Base-by-base conservation (phyloP, 768 basidiomycete species). In the Mycena haematopus region DNA sequence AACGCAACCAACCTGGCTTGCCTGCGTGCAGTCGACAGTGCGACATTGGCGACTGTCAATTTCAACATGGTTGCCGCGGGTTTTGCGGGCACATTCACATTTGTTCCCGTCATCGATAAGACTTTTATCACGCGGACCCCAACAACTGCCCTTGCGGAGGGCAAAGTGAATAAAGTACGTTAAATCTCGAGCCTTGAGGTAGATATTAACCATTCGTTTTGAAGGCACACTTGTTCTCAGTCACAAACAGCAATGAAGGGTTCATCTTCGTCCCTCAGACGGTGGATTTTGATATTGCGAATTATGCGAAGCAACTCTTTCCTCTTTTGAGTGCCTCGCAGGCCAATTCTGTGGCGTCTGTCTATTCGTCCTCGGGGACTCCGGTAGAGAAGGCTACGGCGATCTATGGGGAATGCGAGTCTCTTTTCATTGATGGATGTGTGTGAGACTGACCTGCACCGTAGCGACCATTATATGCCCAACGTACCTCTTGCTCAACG, bases 21-120 rank as follows among this genome's bases (percentile, higher is more conserved):
- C 29, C 47, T 61, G 9, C 59, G 36, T n/a, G n/a, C n/a, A n/a
- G n/a, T n/a, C n/a, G n/a, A n/a, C n/a, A n/a, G n/a, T n/a, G n/a
- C n/a, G n/a, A 1, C 54, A 33, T 1, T 68, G 76, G 6, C 58
- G 68, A 36, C 46, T 19, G 58, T 60, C 24, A 75, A 75, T 62
- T 14, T 24, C 13, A 17, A 64, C 13, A 22, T 72, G 14, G 58
- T 58, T 3, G 1, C 0, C 0, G 52, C 8, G 6, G 31, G 31
- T 33, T 74, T 76, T 62, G 68, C 10, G 47, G 69, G 68, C 0
- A 70, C 68, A 13, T 70, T 27, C 22, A 33, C 54, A 21, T 75
- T 73, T n/a, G 60, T 65, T 14, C 74, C 76, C 0, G 72, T 33
- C 15, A 65, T 77, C 6, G 75, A 77, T 36, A 74, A 70, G 1